These are phyloP conservation scores for Fennellomyces sp. DNA, from an alignment of 371 early-diverging fungal genomes.

Conservation along the genomic window DNA sequence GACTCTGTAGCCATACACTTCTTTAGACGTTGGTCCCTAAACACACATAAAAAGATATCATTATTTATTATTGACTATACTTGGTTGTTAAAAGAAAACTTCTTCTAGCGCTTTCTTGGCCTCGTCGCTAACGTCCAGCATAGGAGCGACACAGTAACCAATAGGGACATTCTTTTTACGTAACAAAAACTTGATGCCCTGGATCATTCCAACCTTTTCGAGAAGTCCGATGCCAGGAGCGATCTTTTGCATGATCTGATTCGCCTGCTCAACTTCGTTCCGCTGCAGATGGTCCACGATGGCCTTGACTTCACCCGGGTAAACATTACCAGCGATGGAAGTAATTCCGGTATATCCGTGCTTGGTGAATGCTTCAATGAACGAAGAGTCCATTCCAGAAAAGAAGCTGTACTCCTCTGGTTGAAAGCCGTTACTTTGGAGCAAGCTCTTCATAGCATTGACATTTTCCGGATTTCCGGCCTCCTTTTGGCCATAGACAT, in stretches of 20 bases:
- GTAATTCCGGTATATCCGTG: slow-evolving; percentile 28
- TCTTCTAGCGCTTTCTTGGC: neutral
- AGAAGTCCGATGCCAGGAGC: slow-evolving; percentile 12
- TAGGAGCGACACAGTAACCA: slow-evolving; percentile 28
- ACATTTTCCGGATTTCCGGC: slow-evolving; percentile 24
- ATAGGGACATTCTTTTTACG: slow-evolving; percentile 25
- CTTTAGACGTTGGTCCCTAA: neutral
- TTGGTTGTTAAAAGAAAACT: neutral
- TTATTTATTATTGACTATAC: neutral
- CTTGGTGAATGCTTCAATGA: slow-evolving; percentile 11
- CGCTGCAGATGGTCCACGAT: slow-evolving; percentile 12
- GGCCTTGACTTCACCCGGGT: slow-evolving; percentile 13
- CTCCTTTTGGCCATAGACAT: slow-evolving; percentile 28
- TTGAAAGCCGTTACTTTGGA: neutral
- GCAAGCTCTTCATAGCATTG: slow-evolving; percentile 14
- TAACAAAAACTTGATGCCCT: slow-evolving; percentile 28
- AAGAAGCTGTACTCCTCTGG: slow-evolving; percentile 13
- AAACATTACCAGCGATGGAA: slow-evolving; percentile 25
- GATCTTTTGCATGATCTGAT: slow-evolving; percentile 2
- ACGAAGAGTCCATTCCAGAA: slow-evolving; percentile 15
- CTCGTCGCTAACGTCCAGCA: slow-evolving; percentile 18
- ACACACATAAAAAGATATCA: neutral
- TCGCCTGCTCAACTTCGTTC: slow-evolving; percentile 16
- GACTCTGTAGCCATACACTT: slow-evolving; percentile 5
- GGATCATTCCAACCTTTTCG: slow-evolving; percentile 16